Base-by-base conservation (phyloP, 495 filamentous ascomycete genomes). In the Niebla homalea region DNA sequence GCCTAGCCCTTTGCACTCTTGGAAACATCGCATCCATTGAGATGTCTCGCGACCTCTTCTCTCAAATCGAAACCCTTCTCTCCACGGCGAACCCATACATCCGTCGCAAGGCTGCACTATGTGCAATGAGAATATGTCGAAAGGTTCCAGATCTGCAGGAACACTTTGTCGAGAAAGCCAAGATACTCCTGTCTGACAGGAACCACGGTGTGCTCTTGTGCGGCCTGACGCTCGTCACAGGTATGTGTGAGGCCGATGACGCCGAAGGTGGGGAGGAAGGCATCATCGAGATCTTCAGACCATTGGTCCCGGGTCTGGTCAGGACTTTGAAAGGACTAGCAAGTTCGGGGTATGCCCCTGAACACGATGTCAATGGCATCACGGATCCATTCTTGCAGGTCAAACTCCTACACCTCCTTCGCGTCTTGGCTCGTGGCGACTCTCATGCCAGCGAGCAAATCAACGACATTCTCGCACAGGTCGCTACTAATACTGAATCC, bases 371-470 rank as follows among this genome's bases (percentile, higher is more conserved):
- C 11, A 93, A 89, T 14, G 92, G 92, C 18, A 95, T 98, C 52
- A 94, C 93, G 26, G 92, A 98, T 69, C 92, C 92, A n/a, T 98
- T 98, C 71, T 66, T 98, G 37, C 92, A 98, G 65, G 88, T 94
- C 66, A 97, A 96, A 73, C 88, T 98, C 45, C 69, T 98, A 46
- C 79, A 81, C 44, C 66, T 98, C 48, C 73, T 98, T 41, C 76
- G 90, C 50, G 84, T 94, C 6, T 70, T 98, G 19, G 89, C 81
- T 18, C 81, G 87, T 49, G 92, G 92, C 38, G 88, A 98, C 68
- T 71, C 81, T 21, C 76, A 87, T 50, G 90, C 87, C 8, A 96
- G 88, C 60, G 92, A 98, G 67, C 80, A 93, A 62, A 96, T 98
- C 67, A 98, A 97, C 65, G 92, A 98, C 63, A 97, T 98, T 52